These are phyloP conservation scores for Pyracantha coccinea DNA, from an alignment of 331 rosid species.

Conservation along the genomic window DNA sequence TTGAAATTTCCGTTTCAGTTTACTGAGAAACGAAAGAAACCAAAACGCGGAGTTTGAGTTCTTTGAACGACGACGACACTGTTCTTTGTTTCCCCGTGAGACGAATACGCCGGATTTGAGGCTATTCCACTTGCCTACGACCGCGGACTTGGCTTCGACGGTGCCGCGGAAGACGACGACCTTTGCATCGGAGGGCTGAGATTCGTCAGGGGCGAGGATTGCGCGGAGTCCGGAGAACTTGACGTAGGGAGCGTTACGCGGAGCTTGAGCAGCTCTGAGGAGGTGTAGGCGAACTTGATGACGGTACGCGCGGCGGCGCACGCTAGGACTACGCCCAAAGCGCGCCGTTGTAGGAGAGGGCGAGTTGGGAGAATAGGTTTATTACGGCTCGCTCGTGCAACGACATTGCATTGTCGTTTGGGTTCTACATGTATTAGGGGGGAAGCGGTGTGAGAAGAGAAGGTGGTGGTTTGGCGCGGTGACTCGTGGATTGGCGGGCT, in stretches of 20 bases:
- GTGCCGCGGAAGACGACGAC: conserved; percentile 64
- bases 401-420: conserved; percentile 37
- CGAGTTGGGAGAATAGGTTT: conserved; percentile 56
- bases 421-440: background rate
- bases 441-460: background rate
- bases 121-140: conserved; percentile 47
- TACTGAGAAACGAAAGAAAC: background rate
- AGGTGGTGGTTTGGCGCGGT: background rate
- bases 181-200: conserved; percentile 19
- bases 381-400: conserved; percentile 61
- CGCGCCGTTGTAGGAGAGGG: conserved; percentile 82
- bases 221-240: conserved; percentile 70
- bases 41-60: conserved; percentile 51
- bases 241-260: conserved; percentile 48
- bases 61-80: conserved; percentile 63
- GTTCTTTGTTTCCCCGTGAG: conserved; percentile 57
- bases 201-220: conserved; percentile 19
- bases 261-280: conserved; percentile 52
- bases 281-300: conserved; percentile 32
- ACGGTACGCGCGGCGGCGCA: conserved; percentile 57
- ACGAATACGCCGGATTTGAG: conserved; percentile 39
- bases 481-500: background rate
- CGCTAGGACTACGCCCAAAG: conserved; percentile 62
- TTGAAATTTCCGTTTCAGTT: conserved; percentile 5
- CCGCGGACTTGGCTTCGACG: conserved; percentile 57